These are phyloP conservation scores for Russula lepida DNA, from an alignment of 768 basidiomycete genomes.

Conservation along the genomic window DNA sequence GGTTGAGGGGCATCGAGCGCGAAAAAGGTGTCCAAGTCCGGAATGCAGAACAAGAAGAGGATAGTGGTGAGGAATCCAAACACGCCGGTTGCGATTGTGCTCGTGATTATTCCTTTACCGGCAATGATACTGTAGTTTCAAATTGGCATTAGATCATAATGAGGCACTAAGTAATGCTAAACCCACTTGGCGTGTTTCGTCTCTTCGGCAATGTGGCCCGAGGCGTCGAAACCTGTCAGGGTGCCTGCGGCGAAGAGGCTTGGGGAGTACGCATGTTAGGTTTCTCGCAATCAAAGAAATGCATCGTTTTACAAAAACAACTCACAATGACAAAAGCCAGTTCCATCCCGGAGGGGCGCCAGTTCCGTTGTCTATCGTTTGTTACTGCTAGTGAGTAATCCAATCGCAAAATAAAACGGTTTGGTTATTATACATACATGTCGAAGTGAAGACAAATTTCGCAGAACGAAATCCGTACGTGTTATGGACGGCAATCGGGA, in stretches of 20 bases:
- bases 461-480: constrained; percentile 87
- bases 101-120: constrained; percentile 72
- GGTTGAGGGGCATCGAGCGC: constrained; percentile 79
- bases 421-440: constrained; percentile 40
- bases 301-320: too few relatives aligned
- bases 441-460: constrained; percentile 74
- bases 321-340: constrained; percentile 81
- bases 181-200: constrained; percentile 67
- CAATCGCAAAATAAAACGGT: neutral
- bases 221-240: constrained; percentile 85
- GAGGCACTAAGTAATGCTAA: neutral
- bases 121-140: constrained; percentile 50
- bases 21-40: constrained; percentile 69
- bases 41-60: constrained; percentile 78
- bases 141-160: neutral
- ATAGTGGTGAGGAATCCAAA: constrained; percentile 75
- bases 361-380: constrained; percentile 74
- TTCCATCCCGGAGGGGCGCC: constrained; percentile 85
- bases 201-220: constrained; percentile 83
- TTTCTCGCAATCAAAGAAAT: too few relatives aligned
- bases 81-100: constrained; percentile 68
- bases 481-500: constrained; percentile 81
- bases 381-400: neutral
- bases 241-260: constrained; percentile 84
- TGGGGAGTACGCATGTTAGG: neutral